Conservation (phyloP, 2,329 filamentous ascomycete genomes). For the Fusarium mexicanum region DNA sequence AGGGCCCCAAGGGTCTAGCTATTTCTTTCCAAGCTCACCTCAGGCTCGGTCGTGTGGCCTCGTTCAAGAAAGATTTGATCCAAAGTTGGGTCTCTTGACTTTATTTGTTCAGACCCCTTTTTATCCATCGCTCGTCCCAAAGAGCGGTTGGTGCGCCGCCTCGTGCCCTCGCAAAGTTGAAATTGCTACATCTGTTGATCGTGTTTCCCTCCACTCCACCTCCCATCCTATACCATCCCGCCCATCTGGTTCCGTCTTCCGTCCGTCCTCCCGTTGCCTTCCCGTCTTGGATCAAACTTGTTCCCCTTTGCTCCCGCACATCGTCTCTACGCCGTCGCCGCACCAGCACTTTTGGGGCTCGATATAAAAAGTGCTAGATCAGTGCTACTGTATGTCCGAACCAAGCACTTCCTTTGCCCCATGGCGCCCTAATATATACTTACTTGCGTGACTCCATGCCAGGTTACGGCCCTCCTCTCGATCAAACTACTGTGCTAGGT, state of each 20-base stretch:
- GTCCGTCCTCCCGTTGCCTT: conserved; percentile 38
- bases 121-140: conserved; percentile 30
- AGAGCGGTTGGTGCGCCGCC: conserved; percentile 34
- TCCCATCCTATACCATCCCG: conserved; percentile 31
- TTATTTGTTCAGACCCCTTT: conserved; percentile 20
- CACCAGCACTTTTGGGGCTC: conserved; percentile 29
- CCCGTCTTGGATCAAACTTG: conserved; percentile 37
- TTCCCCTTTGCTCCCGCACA: conserved; percentile 41
- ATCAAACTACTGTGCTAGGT: conserved; percentile 30
- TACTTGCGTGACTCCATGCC: conserved; percentile 30
- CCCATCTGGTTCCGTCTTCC: conserved; percentile 40
- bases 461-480: conserved; percentile 31
- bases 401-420: not conserved
- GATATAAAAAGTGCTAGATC: conserved; percentile 14
- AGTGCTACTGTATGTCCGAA: conserved; percentile 15
- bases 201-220: conserved; percentile 35
- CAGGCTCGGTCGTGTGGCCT: not conserved
- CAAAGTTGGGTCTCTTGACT: conserved; percentile 7
- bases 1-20: conserved; percentile 19
- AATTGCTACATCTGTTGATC: conserved; percentile 35
- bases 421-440: conserved; percentile 29
- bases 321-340: conserved; percentile 38
- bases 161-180: conserved; percentile 37
- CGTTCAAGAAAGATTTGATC: conserved; percentile 5
- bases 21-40: conserved; percentile 13